Percentiles rank a stretch among this genome's conserved stretches.
Evolutionary conservation across 257 asterid genomes (phyloP).

Genomic region (Fraxinus pennsylvanica): DNA sequence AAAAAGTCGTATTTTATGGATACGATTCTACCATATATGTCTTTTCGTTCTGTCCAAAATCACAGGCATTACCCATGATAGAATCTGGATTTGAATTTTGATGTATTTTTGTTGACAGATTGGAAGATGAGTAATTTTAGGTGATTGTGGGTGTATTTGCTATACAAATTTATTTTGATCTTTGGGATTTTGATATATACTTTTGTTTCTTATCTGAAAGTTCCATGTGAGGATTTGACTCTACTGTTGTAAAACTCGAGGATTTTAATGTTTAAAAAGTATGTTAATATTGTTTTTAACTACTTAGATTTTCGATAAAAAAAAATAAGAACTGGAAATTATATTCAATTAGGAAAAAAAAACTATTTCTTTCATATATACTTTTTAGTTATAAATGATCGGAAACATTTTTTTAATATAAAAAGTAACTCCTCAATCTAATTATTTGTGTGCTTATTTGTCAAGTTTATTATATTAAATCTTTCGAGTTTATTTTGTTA

Average conservation of each 20-base stretch:
- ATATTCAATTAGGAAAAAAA: neutral
- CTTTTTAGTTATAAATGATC: neutral
- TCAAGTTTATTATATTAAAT: too few species aligned
- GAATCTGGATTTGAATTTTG: too few species aligned
- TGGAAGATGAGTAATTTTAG: neutral
- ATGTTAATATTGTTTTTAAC: neutral
- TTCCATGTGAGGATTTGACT: neutral
- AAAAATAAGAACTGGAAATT: neutral
- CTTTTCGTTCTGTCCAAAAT: neutral
- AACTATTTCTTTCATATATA: neutral
- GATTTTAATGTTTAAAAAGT: neutral
- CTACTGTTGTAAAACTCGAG: neutral
- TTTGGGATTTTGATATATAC: neutral
- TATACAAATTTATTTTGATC: neutral
- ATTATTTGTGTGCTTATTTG: too few species aligned
- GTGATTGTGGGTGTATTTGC: neutral
- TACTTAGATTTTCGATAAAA: neutral
- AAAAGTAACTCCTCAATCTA: neutral
- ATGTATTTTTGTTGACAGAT: neutral
- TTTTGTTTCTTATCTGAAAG: neutral
- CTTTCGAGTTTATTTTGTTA: too few species aligned
- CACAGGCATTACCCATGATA: neutral
- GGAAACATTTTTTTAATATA: too few species aligned
- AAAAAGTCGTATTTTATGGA: neutral
- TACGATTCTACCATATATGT: neutral